Base-by-base conservation (phyloP, 768 basidiomycete species). In the Auriscalpium vulgare region DNA sequence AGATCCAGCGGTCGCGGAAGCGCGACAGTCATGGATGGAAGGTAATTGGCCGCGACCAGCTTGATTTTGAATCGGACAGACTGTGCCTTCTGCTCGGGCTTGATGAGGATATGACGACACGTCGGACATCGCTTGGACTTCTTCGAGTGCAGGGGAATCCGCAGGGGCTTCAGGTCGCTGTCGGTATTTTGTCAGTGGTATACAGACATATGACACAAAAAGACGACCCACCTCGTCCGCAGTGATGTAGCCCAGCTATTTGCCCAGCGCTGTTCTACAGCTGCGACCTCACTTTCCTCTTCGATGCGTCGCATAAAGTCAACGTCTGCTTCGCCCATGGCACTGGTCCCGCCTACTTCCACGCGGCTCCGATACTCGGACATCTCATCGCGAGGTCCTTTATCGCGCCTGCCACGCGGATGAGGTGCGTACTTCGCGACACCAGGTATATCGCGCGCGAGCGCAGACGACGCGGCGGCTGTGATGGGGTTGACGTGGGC, bases 31-130 rank as follows among this genome's bases (percentile, higher is more conserved):
- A 98, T 88, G 2, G 87, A 81, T 0, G 97, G 97, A 14, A 99
- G 77, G 71, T 98, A 98, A 68, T 89, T 95, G 34, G 91, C 83
- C 0, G 95, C 97, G 55, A 95, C 91, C 51, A 98, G 84, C 71
- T 98, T 98, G 72, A 99, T 97, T 73, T 97, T 97, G 78, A 87
- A 97, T 16, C 92, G 83, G 38, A 90, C 87, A 16, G 91, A 93
- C 63, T 93, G 91, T 0, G 94, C 88, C 67, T 99, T 99, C 66
- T 95, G 89, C 68, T 99, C 97, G 4, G 97, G 97, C 68, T 97
- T 97, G 72, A 97, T 97, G 59, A 99, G 81, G 63, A 98, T 97
- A 69, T 98, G 95, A 16, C 90, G 85, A 68, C 97, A 99, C 2
- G 78, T 79, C 13, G 93, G 87, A 73, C 97, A 99, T 4, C 97